A percentile compares a stretch with the other conserved stretches of the same genome.
Evolutionary conservation across 2,329 filamentous ascomycete genomes (phyloP).

Genomic region (Bipolaris gigantea): DNA sequence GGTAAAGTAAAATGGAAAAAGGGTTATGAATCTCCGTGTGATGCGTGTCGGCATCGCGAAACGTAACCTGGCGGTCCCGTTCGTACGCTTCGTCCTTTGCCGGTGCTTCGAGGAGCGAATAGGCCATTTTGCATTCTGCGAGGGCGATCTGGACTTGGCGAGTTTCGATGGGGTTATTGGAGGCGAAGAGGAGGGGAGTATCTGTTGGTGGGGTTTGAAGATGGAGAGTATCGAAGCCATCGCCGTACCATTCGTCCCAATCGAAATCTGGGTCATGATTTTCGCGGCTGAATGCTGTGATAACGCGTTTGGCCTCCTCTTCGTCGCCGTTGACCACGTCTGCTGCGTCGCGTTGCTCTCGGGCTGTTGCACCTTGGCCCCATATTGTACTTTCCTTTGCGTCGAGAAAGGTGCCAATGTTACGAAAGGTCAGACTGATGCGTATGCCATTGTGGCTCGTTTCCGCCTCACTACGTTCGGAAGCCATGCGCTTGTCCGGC

Average conservation of each 20-base stretch:
- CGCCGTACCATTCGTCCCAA: constrained; percentile 76
- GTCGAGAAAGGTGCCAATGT: constrained; percentile 83
- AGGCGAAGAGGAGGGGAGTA: constrained; percentile 45
- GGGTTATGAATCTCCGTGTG: constrained; percentile 38
- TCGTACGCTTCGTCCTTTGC: constrained; percentile 24
- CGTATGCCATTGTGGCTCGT: constrained; percentile 72
- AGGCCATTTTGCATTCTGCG: constrained; percentile 28
- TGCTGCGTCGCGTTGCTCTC: constrained; percentile 62
- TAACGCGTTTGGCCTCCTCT: constrained; percentile 66
- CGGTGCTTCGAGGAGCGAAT: constrained; percentile 22
- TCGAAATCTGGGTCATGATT: constrained; percentile 72
- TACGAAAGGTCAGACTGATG: constrained; percentile 89
- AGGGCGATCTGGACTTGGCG: constrained; percentile 39
- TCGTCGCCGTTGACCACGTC: constrained; percentile 70
- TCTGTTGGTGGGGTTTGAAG: constrained; percentile 39
- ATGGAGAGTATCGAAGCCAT: constrained; percentile 82
- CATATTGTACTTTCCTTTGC: constrained; percentile 70
- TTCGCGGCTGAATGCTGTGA: constrained; percentile 80
- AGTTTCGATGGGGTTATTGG: constrained; percentile 34
- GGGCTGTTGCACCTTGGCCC: constrained; percentile 84
- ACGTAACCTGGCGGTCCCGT: constrained; percentile 26
- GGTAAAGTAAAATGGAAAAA: constrained; percentile 37
- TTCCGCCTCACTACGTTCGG: constrained; percentile 71
- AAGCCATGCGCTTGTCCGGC: constrained; percentile 73
- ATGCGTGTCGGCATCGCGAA: constrained; percentile 39